A percentile compares a stretch with the other conserved stretches of the same genome.
phyloP scores from a whole-genome alignment of 768 basidiomycete species.

The Tulasnella sp. region DNA sequence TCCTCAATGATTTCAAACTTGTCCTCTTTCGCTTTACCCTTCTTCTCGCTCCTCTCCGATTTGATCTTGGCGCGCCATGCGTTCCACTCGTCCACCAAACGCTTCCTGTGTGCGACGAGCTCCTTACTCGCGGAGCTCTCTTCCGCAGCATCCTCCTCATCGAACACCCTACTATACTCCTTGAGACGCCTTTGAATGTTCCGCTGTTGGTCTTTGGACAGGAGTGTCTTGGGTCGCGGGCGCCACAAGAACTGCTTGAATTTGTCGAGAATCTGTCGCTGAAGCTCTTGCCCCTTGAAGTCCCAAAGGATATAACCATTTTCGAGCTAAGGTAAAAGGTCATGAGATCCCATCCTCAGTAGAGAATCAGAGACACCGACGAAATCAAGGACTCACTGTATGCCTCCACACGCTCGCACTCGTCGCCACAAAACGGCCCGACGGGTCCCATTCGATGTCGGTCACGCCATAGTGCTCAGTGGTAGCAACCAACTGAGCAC shows the following conservation, averaged over 20 bases:
- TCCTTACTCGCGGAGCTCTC: conserved; percentile 93
- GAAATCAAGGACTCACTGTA: conserved; percentile 45
- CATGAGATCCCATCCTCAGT: conserved; percentile 3
- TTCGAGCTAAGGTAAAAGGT: conserved; percentile 84
- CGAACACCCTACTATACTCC: conserved; percentile 84
- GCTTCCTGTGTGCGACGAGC: conserved; percentile 75
- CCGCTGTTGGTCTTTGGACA: conserved; percentile 80
- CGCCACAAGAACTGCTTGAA: conserved; percentile 99
- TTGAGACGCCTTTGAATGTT: conserved; percentile 78
- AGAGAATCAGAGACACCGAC: not conserved
- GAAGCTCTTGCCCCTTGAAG: conserved; percentile 92
- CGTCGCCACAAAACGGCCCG: conserved; percentile 84
- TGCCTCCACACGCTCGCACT: conserved; percentile 93
- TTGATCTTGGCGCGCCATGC: conserved; percentile 77
- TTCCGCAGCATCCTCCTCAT: conserved; percentile 93
- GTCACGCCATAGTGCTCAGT: conserved; percentile 96
- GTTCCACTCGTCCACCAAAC: conserved; percentile 98
- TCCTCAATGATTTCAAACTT: conserved; percentile 87
- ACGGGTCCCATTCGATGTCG: conserved; percentile 97
- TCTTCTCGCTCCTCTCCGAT: conserved; percentile 39
- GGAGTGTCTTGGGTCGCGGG: conserved; percentile 79
- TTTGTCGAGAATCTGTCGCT: conserved; percentile 76
- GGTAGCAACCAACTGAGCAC: conserved; percentile 65
- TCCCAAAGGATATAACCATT: conserved; percentile 97
- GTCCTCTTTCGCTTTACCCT: conserved; percentile 36